phyloP scores from a whole-genome alignment of 192 early-diverging fungal species.

The Jimgerdemannia flammicorona region DNA sequence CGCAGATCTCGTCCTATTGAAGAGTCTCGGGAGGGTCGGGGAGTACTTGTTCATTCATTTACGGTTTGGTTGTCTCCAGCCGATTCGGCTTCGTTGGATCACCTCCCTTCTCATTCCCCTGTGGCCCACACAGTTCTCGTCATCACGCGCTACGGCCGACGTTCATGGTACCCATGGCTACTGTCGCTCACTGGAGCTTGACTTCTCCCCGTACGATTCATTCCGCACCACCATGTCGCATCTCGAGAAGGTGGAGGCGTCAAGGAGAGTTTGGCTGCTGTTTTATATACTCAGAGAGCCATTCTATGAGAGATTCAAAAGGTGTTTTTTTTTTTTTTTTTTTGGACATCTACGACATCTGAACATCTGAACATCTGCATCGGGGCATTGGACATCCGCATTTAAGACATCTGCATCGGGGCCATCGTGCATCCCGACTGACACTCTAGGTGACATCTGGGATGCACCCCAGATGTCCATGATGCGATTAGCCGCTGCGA shows the following conservation, averaged over 20 bases:
- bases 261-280: constrained; percentile 67
- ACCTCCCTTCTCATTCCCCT: not conserved
- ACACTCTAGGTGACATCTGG: no score
- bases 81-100: not conserved
- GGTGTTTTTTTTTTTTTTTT: no score
- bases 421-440: no score
- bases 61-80: constrained; percentile 45
- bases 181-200: constrained; percentile 77
- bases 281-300: constrained; percentile 79
- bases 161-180: constrained; percentile 82
- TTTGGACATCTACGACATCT: no score
- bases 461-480: no score
- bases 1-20: constrained; percentile 60
- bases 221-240: constrained; percentile 39
- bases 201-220: constrained; percentile 30
- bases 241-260: constrained; percentile 77
- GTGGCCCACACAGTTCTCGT: constrained; percentile 51
- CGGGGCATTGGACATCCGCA: no score
- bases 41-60: constrained; percentile 84
- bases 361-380: no score
- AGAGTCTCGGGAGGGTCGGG: constrained; percentile 46
- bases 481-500: no score
- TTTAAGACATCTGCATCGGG: no score
- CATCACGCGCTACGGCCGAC: constrained; percentile 65
- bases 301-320: constrained; percentile 76